Base-by-base conservation (phyloP, 352 stramenopile genomes). In the Sclerospora graminicola region DNA sequence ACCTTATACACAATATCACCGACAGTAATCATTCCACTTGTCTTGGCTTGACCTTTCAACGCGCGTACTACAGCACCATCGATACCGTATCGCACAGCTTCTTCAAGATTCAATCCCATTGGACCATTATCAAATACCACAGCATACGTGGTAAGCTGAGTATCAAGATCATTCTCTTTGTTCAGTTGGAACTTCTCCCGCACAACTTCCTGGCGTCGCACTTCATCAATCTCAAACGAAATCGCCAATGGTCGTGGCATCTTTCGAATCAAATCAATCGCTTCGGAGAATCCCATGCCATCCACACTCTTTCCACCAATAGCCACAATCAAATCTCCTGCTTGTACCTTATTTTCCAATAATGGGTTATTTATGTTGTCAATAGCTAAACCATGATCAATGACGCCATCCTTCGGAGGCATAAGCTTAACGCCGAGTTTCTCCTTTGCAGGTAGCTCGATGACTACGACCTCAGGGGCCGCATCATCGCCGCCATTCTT, bases 1-100 rank as follows among this genome's bases (percentile, higher is more conserved):
- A 89, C 80, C 51, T 92, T 89, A 61, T 84, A 92, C 36, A 89
- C 77, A 44, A 89, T 92, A 57, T 92, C 77, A 31, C 77, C 77
- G 9, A 89, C 57, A 10, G 69, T 79, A 65, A 91, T 89, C 65
- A 84, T 78, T 29, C 80, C 80, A 33, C 67, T 91, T 4, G 63
- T 85, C 54, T 88, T 83, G 20, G 80, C 80, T 56, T 91, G 80
- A 9, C 80, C 80, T 48, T 89, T 91, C 8, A 91, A 32, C 20
- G 77, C 80, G 18, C 76, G 76, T 45, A 91, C 80, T 14, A 91
- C 72, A 0, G 77, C 80, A 41, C 80, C 80, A 30, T 87, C 72
- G 46, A 89, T 87, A 45, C 80, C 80, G 52, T 88, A 88, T 10
- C 80, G 77, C 18, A 80, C 69, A 3, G 76, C 80, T 57, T 91